These are phyloP conservation scores for Alternaria arbusti DNA, from an alignment of 2,329 filamentous ascomycete species.

Conservation along the genomic window DNA sequence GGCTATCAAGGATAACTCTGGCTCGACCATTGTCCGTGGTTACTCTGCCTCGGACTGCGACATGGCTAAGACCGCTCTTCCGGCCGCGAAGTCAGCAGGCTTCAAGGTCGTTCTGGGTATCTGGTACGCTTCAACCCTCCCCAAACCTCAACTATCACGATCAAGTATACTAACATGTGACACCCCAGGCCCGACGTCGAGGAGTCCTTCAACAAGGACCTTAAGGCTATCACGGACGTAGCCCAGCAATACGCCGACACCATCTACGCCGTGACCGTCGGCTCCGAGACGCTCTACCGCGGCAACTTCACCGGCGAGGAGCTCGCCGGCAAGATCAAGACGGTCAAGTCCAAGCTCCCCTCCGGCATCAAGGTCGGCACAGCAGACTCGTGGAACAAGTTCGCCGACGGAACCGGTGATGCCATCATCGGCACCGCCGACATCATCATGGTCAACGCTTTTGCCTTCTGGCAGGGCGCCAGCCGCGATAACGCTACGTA, in stretches of 20 bases:
- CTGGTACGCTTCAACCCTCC: constrained; percentile 58
- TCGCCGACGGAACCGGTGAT: constrained; percentile 70
- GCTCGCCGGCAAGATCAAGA: constrained; percentile 67
- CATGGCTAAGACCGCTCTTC: constrained; percentile 66
- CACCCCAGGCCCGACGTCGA: constrained; percentile 65
- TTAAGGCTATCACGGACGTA: constrained; percentile 61
- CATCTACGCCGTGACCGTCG: constrained; percentile 73
- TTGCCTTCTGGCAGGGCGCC: constrained; percentile 75
- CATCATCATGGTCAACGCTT: constrained; percentile 71
- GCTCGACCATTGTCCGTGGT: constrained; percentile 65
- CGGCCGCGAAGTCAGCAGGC: constrained; percentile 68
- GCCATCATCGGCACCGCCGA: constrained; percentile 67
- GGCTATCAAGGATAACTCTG: constrained; percentile 60
- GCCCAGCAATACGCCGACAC: constrained; percentile 60
- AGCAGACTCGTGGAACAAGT: constrained; percentile 77
- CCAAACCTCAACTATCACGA: not conserved
- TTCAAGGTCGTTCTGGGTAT: constrained; percentile 74
- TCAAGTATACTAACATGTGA: not conserved
- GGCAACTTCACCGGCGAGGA: constrained; percentile 68
- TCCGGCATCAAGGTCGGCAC: constrained; percentile 65
- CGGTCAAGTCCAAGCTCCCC: constrained; percentile 64
- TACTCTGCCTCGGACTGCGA: constrained; percentile 73
- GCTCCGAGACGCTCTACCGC: constrained; percentile 74
- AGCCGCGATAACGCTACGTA: constrained; percentile 62
- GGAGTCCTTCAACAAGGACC: constrained; percentile 67